Conservation (phyloP, 208 protist species). For the Angomonas ambiguus region DNA sequence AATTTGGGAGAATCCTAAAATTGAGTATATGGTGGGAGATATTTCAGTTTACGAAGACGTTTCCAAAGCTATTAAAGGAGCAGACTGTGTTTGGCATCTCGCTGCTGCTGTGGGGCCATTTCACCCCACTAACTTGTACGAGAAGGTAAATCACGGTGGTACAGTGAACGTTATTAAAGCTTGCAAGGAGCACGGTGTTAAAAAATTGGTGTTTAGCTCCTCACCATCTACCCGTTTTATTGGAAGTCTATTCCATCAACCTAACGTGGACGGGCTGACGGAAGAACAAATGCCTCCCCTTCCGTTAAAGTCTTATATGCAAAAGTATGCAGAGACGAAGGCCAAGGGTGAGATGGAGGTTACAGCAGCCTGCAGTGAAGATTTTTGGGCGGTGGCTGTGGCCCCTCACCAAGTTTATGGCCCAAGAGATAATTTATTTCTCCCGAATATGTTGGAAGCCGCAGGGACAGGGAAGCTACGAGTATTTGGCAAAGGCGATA, state of each 20-base stretch:
- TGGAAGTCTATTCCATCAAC: constrained; percentile 82
- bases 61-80: constrained; percentile 66
- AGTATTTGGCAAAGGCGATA: constrained; percentile 90
- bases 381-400: constrained; percentile 87
- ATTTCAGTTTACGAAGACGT: constrained; percentile 82
- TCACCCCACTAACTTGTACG: constrained; percentile 85
- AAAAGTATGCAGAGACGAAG: constrained; percentile 94
- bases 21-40: constrained; percentile 91
- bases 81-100: constrained; percentile 93
- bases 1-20: constrained; percentile 74
- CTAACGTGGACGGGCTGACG: constrained; percentile 89
- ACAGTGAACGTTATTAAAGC: constrained; percentile 93
- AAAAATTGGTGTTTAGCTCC: constrained; percentile 92
- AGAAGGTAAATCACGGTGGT: constrained; percentile 89
- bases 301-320: constrained; percentile 87
- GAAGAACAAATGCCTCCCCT: constrained; percentile 88
- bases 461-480: constrained; percentile 91
- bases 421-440: constrained; percentile 92
- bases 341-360: constrained; percentile 90
- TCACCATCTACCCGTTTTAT: constrained; percentile 93
- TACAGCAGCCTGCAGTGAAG: constrained; percentile 59
- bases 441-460: constrained; percentile 94
- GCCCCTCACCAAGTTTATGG: constrained; percentile 96
- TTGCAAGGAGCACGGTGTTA: constrained; percentile 85
- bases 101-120: constrained; percentile 93